Evolutionary conservation across 768 basidiomycete species (phyloP).

Genomic region (Leccinum obscurum): DNA sequence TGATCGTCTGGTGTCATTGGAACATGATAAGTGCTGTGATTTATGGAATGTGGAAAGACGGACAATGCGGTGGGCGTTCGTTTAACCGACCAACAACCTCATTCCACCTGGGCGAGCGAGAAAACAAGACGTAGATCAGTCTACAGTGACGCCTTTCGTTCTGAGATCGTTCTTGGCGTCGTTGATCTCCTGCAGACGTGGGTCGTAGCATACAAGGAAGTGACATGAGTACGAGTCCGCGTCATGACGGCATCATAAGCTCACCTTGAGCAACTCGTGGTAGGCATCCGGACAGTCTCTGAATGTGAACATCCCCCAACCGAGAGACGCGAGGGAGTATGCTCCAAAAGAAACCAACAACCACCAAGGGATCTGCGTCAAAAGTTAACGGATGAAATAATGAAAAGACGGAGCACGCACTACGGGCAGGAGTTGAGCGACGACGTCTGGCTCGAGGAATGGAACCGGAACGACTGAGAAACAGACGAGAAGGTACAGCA

Average conservation of each 20-base stretch:
- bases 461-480: conserved; percentile 17
- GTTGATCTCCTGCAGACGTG: conserved; percentile 52
- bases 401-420: conserved; percentile 45
- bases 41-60: no score
- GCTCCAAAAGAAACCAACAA: conserved; percentile 76
- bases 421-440: conserved; percentile 14
- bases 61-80: no score
- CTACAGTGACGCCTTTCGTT: conserved; percentile 59
- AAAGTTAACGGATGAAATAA: conserved; percentile 33
- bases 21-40: no score
- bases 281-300: conserved; percentile 82
- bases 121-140: conserved; percentile 31
- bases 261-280: conserved; percentile 59
- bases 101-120: no score
- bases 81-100: no score
- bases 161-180: conserved; percentile 59
- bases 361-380: conserved; percentile 75
- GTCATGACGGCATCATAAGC: neutral
- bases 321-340: conserved; percentile 75
- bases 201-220: neutral
- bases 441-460: conserved; percentile 8
- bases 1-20: no score
- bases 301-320: conserved; percentile 72
- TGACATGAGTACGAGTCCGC: neutral
- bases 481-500: conserved; percentile 52